Base-by-base conservation (phyloP, 371 early-diverging fungal genomes). In the Mucor saturninus region DNA sequence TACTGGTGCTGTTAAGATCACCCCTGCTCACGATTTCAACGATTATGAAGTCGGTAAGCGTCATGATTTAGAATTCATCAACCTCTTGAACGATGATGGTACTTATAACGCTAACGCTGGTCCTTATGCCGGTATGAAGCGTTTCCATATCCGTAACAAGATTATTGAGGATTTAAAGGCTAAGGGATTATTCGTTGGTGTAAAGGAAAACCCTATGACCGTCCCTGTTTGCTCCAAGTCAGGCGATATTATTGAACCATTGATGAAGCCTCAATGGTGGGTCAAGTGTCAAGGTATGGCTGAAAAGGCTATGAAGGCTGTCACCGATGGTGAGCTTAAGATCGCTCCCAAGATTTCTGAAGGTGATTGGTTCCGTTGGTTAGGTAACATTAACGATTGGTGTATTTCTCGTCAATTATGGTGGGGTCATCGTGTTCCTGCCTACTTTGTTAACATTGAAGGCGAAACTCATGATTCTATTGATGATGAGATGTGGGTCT, bases 351-450 rank as follows among this genome's bases (percentile, higher is more conserved):
- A 89, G 76, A 84, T 90, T 9, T 93, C 95, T 6, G 95, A 96
- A 72, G 91, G 86, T 62, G 96, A 95, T 46, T 99, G 96, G 96
- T 95, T 94, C 89, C 83, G 89, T 60, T 99, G 99, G 99, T 86
- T 99, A 65, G 92, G 88, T 49, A 94, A 95, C 80, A 95, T 96
- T 66, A 93, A 95, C 69, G 81, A 81, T 39, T 81, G 99, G 99
- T 99, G 98, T 76, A 91, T 98, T 56, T 97, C 97, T 7, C 93
- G 99, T 69, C 99, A 99, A 85, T 84, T 99, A 54, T 99, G 99
- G 99, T 99, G 99, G 99, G 99, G 99, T 43, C 99, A 99, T 76
- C 91, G 96, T 74, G 86, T 99, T 15, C 99, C 99, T 46, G 99
- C 99, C 4, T 99, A 99, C 85, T 93, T 92, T 68, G 90, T 98